A percentile compares a stretch with the other conserved stretches of the same genome.
Evolutionary conservation across 192 early-diverging fungal species (phyloP).

Genomic region (Podila epicladia): DNA sequence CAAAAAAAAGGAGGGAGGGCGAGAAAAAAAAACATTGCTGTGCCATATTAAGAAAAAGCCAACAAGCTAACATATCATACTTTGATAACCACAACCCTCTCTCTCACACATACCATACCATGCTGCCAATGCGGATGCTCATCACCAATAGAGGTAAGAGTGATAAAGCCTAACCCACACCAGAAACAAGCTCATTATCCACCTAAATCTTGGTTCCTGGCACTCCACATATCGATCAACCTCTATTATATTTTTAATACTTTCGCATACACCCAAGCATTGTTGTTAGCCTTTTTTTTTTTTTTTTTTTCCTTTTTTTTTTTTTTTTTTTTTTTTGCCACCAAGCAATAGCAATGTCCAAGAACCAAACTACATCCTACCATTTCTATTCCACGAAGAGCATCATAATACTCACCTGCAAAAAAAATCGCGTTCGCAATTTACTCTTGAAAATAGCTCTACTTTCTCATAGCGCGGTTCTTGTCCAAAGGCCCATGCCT

Average conservation of each 20-base stretch:
- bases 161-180: not conserved
- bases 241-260: not conserved
- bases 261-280: not conserved
- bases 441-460: conserved; percentile 59
- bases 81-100: no score
- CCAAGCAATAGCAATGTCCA: not conserved
- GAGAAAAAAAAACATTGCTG: no score
- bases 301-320: not conserved
- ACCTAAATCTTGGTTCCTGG: not conserved
- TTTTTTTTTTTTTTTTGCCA: conserved; percentile 17
- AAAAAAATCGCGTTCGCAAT: not conserved
- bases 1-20: no score
- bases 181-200: no score
- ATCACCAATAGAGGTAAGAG: conserved; percentile 1
- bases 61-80: no score
- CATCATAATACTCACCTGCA: no score
- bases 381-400: no score
- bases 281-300: conserved; percentile 1
- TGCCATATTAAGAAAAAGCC: no score
- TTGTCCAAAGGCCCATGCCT: conserved; percentile 66
- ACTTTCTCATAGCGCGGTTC: conserved; percentile 79
- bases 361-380: no score
- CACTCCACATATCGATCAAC: not conserved
- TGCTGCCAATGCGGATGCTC: no score
- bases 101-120: no score